phyloP scores from a whole-genome alignment of 23 red algal species.

The Chondrus crispus region DNA sequence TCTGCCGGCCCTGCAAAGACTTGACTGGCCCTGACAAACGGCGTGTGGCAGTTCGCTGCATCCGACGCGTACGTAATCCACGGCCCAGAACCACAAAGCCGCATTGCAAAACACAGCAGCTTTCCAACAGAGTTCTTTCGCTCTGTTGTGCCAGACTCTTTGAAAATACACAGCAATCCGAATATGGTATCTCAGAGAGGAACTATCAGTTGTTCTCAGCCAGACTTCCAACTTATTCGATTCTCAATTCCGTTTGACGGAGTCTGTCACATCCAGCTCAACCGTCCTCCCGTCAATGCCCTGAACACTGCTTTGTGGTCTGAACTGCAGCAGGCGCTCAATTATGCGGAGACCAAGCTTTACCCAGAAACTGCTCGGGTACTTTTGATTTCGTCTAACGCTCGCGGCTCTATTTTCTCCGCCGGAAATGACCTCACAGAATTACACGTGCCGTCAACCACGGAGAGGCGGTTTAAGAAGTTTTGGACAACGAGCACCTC shows the following conservation, averaged over 20 bases:
- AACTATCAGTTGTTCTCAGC: no score
- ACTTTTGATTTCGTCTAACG: constrained; percentile 42
- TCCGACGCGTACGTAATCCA: no score
- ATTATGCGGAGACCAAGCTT: background rate
- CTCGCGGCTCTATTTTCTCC: constrained; percentile 33
- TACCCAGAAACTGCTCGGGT: background rate
- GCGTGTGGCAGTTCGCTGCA: no score
- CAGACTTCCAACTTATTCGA: background rate
- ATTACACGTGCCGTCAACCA: constrained; percentile 48
- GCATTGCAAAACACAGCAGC: no score
- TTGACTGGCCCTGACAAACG: no score
- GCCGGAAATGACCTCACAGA: constrained; percentile 77
- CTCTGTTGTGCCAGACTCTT: no score
- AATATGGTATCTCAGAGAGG: no score
- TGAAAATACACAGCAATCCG: no score
- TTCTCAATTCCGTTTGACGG: constrained; percentile 10
- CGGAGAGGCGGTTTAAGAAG: constrained; percentile 33
- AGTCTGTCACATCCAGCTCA: constrained; percentile 34
- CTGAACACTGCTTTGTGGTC: constrained; percentile 54
- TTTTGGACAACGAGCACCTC: constrained; percentile 43
- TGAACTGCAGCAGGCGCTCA: constrained; percentile 19
- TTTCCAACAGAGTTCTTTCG: no score
- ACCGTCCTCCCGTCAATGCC: constrained; percentile 61
- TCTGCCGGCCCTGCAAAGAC: no score
- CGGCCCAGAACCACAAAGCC: no score